Evolutionary conservation across 805 yeast species (phyloP), one percentile per base, ranked within the genome.

Genomic region (Kuraishia hungarica): DNA sequence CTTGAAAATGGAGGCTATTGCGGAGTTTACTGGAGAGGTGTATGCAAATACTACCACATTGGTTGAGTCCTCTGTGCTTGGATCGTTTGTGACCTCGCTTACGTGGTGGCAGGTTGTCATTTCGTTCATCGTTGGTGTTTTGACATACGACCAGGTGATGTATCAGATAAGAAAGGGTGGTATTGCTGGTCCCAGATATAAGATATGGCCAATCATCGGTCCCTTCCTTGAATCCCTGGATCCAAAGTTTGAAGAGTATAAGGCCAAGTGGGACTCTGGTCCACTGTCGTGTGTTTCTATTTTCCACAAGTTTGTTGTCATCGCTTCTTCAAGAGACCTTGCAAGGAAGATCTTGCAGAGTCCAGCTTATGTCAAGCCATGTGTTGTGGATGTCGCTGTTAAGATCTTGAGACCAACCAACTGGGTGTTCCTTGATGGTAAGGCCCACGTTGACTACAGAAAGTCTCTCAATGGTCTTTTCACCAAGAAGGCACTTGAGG

Each of bases 351-450:
- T 91, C 58, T 78, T 93, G 64, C 85, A 82, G 66, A 83, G 96
- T 20, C 96, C 97, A 47, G 79, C 82, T 51, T 94, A 79, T 66
- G 97, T 91, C 58, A 91, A 91, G 71, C 99, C 99, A 5, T 94
- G 99, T 75, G 97, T 94, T 58, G 99, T 94, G 60, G 99, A 94
- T 68, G 98, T 91, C 54, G 99, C 99, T 21, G 79, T 85, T 59
- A 94, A 94, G 73, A 89, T 94, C 61, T 76, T 94, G 65, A 84
- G 98, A 72, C 97, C 98, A 51, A 79, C 93, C 51, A 94, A 93
- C 76, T 94, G 99, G 99, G 99, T 94, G 43, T 94, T 94, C 70
- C 73, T 91, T 65, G 99, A 94, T 67, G 99, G 99, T 62, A 91
- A 91, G 73, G 96, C 85, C 39, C 99, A 94, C 65, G 83, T 84